Conservation (phyloP, 768 basidiomycete genomes). For the Pleurotus tuber-regium region DNA sequence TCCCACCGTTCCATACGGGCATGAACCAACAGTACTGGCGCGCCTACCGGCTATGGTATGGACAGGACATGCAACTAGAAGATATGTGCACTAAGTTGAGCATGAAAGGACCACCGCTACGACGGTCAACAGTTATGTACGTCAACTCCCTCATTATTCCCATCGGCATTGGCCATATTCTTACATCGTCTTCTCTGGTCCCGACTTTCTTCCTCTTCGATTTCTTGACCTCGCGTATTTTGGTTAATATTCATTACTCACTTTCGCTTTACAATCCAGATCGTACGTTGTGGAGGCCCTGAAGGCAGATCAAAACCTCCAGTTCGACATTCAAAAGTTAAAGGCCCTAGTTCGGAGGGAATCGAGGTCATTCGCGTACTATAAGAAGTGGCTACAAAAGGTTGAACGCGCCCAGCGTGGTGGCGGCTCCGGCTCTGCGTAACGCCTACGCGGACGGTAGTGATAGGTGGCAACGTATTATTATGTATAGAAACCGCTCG, state of each 20-base stretch:
- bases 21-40: conserved; percentile 27
- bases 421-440: too few species aligned
- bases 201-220: neutral
- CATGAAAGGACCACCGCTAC: conserved; percentile 18
- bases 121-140: conserved; percentile 30
- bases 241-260: neutral
- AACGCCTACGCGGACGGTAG: too few species aligned
- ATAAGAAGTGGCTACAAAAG: conserved; percentile 24
- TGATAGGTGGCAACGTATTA: too few species aligned
- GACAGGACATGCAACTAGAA: conserved; percentile 22
- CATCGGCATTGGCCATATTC: too few species aligned
- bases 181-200: too few species aligned
- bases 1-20: neutral
- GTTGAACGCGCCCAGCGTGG: conserved; percentile 14
- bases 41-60: conserved; percentile 33
- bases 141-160: too few species aligned
- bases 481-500: neutral
- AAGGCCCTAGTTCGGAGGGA: conserved; percentile 30
- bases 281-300: conserved; percentile 32
- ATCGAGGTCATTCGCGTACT: conserved; percentile 24
- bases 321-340: conserved; percentile 26
- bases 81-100: conserved; percentile 28
- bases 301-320: conserved; percentile 22
- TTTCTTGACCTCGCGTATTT: conserved; percentile 3
- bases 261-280: conserved; percentile 13